Base-by-base conservation (phyloP, 352 stramenopile species). In the Pythium volutum region DNA sequence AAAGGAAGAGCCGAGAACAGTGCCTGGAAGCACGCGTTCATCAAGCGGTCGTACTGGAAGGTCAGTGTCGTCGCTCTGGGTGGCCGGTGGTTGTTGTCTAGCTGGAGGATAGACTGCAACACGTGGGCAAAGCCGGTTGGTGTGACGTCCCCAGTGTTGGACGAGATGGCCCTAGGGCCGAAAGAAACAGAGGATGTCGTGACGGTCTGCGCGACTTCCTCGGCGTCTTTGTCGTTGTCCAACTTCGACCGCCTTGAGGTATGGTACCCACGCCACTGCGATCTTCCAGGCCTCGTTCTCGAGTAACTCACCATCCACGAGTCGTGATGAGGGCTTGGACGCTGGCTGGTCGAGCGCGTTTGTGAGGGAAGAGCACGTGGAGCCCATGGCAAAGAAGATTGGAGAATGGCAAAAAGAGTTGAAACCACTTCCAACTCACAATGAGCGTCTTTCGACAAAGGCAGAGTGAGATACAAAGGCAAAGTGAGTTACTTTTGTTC, bases 231-330 rank as follows among this genome's bases (percentile, higher is more conserved):
- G n/a, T 54, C 47, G 18, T 54, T 26, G 47, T 54, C 47, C 2
- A 54, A 20, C 18, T 54, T 54, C 2, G 25, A 26, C 22, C 39
- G 29, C 27, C 47, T 27, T 36, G 39, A 50, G 46, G n/a, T 43
- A 14, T 16, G 41, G 25, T 20, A 7, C 20, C 55, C 55, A 62
- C 15, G 55, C 43, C 22, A 54, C 34, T 26, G 55, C 55, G 39
- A 50, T 60, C 11, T 14, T 3, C 53, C 53, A 60, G 2, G 53
- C 53, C 4, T 60, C 38, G 18, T 4, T 45, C 18, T 45, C 38
- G 11, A 20, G 38, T 20, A 45, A 7, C 38, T 45, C 11, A 14
- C 38, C 38, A 45, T 45, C n/a, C n/a, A n/a, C n/a, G n/a, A n/a
- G n/a, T n/a, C n/a, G n/a, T n/a, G n/a, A n/a, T n/a, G n/a, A n/a